Evolutionary conservation across 306 rosid genomes (phyloP).

Genomic region (Gleditsia sinensis): DNA sequence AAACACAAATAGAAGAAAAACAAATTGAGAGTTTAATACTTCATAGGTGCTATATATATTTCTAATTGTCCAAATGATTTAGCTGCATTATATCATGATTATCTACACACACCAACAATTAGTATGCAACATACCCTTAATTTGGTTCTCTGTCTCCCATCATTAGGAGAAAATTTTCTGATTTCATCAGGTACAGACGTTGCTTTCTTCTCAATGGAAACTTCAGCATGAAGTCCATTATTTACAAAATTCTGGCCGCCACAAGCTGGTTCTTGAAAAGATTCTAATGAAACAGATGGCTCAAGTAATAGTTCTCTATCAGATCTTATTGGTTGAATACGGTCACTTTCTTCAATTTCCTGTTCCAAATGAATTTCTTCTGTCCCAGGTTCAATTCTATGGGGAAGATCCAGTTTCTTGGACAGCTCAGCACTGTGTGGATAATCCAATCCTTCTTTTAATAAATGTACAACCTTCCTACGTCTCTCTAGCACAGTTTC

Average conservation of each 20-base stretch:
- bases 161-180: slow-evolving; percentile 29
- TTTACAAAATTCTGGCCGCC: slow-evolving; percentile 25
- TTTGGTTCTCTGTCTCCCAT: slow-evolving; percentile 30
- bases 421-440: slow-evolving; percentile 37
- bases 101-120: background rate
- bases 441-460: slow-evolving; percentile 62
- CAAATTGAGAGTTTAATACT: background rate
- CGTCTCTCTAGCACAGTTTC: slow-evolving; percentile 71
- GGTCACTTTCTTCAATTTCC: slow-evolving; percentile 38
- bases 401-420: slow-evolving; percentile 23
- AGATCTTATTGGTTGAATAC: slow-evolving; percentile 27
- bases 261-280: slow-evolving; percentile 36
- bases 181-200: slow-evolving; percentile 30
- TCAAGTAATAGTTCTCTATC: slow-evolving; percentile 33
- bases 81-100: slow-evolving; percentile 5
- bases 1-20: background rate
- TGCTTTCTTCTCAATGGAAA: slow-evolving; percentile 19
- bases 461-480: slow-evolving; percentile 55
- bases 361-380: slow-evolving; percentile 35
- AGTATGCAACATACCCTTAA: slow-evolving; percentile 49
- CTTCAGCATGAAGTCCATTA: slow-evolving; percentile 27
- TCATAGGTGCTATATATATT: background rate
- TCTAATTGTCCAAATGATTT: background rate
- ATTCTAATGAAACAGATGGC: slow-evolving; percentile 33
- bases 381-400: slow-evolving; percentile 43